A percentile compares a stretch with the other conserved stretches of the same genome.
phyloP scores from a whole-genome alignment of 768 basidiomycete species.

The Collybiopsis confluens region DNA sequence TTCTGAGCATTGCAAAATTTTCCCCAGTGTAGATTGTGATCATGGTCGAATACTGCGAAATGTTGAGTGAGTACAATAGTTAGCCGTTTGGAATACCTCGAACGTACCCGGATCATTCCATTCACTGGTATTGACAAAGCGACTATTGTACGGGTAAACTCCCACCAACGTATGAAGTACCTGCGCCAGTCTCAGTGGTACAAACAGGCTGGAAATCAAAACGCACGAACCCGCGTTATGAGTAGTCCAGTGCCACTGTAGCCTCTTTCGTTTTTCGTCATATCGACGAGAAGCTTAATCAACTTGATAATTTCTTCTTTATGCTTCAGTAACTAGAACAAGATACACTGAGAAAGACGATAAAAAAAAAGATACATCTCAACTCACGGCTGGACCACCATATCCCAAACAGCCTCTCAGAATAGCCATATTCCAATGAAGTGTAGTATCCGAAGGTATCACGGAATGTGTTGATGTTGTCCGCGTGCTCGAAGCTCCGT shows the following conservation, averaged over 20 bases:
- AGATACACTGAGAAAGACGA: slow-evolving; percentile 1
- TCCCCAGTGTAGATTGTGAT: slow-evolving; percentile 76
- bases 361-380: background rate
- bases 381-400: slow-evolving; percentile 57
- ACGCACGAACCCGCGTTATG: slow-evolving; percentile 50
- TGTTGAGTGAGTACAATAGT: slow-evolving; percentile 6
- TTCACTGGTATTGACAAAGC: slow-evolving; percentile 78
- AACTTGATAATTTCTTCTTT: slow-evolving; percentile 61
- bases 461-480: slow-evolving; percentile 74
- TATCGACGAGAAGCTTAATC: slow-evolving; percentile 63
- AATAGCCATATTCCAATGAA: slow-evolving; percentile 91
- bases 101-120: slow-evolving; percentile 72
- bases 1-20: slow-evolving; percentile 72
- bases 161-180: slow-evolving; percentile 67
- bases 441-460: slow-evolving; percentile 78
- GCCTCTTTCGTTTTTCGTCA: slow-evolving; percentile 84
- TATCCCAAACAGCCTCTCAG: slow-evolving; percentile 79
- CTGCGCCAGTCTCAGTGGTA: background rate
- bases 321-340: slow-evolving; percentile 60
- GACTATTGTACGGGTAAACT: slow-evolving; percentile 72
- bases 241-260: slow-evolving; percentile 78
- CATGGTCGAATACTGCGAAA: slow-evolving; percentile 46
- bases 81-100: background rate
- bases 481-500: slow-evolving; percentile 83
- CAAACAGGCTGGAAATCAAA: too few species aligned